Percentiles rank a stretch among this genome's conserved stretches.
Conservation (phyloP, 78 protist genomes). For the Dictyostelium discoideum region DNA sequence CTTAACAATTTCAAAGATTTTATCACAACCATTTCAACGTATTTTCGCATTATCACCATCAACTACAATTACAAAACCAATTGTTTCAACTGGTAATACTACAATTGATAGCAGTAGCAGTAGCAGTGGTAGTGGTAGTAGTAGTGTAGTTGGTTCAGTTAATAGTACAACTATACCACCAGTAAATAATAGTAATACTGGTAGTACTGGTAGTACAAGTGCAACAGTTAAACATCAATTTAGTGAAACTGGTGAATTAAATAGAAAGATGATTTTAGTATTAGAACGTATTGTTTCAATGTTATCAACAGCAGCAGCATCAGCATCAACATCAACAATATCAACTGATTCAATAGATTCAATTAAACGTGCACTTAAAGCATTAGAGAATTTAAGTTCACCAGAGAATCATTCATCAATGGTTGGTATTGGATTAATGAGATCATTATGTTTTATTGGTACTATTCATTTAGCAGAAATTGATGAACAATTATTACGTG, state of each 20-base stretch:
- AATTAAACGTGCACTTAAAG: conserved; percentile 44
- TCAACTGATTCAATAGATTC: not conserved
- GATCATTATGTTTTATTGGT: not conserved
- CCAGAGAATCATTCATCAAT: conserved; percentile 27
- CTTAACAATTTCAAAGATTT: conserved; percentile 32
- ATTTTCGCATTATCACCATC: conserved; percentile 25
- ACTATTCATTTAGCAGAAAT: not conserved
- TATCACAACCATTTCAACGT: conserved; percentile 46
- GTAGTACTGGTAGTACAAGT: not conserved
- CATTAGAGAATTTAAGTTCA: conserved; percentile 46
- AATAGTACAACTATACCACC: not conserved
- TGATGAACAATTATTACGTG: conserved; percentile 16
- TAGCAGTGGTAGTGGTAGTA: not conserved
- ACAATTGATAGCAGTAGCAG: not conserved
- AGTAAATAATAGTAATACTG: not conserved
- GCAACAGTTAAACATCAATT: conserved; percentile 40
- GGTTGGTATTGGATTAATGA: conserved; percentile 21
- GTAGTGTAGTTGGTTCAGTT: not conserved
- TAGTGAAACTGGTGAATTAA: conserved; percentile 56
- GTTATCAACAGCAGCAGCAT: not conserved
- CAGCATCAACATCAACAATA: not conserved
- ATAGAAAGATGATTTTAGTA: conserved; percentile 62
- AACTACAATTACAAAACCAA: not conserved
- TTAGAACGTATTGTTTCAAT: conserved; percentile 34
- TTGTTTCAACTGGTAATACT: not conserved